These are phyloP conservation scores for Boletus subparvulus DNA, from an alignment of 768 basidiomycete species.

Conservation along the genomic window DNA sequence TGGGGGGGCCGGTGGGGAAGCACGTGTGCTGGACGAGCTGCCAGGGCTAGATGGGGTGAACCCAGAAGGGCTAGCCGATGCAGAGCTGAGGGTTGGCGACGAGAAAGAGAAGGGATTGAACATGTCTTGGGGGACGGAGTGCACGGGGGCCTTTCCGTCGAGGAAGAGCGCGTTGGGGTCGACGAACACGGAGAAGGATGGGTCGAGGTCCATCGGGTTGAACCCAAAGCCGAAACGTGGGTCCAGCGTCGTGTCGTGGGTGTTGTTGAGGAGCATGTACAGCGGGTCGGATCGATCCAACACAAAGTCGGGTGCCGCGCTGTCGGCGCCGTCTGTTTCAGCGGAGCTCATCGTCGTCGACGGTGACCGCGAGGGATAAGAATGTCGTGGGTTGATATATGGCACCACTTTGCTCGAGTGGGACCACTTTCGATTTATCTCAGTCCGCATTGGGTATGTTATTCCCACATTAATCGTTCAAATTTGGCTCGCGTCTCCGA, in stretches of 20 bases:
- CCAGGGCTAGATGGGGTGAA: constrained; percentile 27
- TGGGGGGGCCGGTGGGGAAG: constrained; percentile 31
- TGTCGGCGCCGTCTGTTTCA: constrained; percentile 15
- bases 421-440: constrained; percentile 24
- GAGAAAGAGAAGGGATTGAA: constrained; percentile 43
- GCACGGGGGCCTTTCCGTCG: constrained; percentile 24
- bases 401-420: constrained; percentile 26
- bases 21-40: constrained; percentile 30
- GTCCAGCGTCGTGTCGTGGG: constrained; percentile 35
- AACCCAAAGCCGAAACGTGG: constrained; percentile 40
- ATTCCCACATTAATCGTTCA: constrained; percentile 23
- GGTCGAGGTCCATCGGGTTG: constrained; percentile 56
- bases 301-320: constrained; percentile 37
- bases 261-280: constrained; percentile 54
- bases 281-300: constrained; percentile 59
- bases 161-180: constrained; percentile 65
- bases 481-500: background rate
- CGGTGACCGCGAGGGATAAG: background rate
- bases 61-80: constrained; percentile 27
- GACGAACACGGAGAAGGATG: constrained; percentile 46
- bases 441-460: constrained; percentile 15
- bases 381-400: constrained; percentile 6
- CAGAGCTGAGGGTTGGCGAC: constrained; percentile 32
- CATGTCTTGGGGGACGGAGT: constrained; percentile 29
- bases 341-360: constrained; percentile 18